Conservation (phyloP, 1,284 basidiomycete species). For the Pterulicium gracile region DNA sequence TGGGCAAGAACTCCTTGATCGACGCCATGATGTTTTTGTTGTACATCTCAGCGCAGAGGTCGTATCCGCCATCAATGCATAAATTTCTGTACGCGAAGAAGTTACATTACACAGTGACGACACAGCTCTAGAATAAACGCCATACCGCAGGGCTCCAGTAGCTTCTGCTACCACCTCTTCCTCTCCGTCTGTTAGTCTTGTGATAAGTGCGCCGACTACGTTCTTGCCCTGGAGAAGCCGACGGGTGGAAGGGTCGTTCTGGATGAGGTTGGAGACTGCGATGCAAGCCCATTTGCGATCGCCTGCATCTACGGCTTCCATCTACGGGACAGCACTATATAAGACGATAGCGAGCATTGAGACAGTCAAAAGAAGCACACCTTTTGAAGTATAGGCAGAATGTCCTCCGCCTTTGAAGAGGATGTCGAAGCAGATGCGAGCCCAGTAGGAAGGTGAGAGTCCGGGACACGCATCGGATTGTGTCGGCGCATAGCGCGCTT, state of each 20-base stretch:
- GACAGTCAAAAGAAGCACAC: conserved; percentile 24
- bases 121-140: conserved; percentile 5
- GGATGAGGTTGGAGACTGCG: conserved; percentile 82
- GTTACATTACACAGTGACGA: conserved; percentile 6
- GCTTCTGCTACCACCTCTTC: conserved; percentile 86
- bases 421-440: conserved; percentile 57
- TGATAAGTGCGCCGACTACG: conserved; percentile 79
- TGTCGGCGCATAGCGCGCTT: conserved; percentile 72
- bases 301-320: conserved; percentile 60
- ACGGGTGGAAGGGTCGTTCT: conserved; percentile 80
- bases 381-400: conserved; percentile 83
- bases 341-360: conserved; percentile 5
- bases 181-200: conserved; percentile 70
- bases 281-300: conserved; percentile 92
- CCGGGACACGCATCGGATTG: conserved; percentile 86
- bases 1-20: conserved; percentile 61
- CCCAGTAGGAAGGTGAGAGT: conserved; percentile 78
- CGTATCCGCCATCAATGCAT: conserved; percentile 88
- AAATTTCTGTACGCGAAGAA: conserved; percentile 52
- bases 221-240: conserved; percentile 85
- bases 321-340: conserved; percentile 27
- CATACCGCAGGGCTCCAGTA: conserved; percentile 71
- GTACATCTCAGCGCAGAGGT: conserved; percentile 93
- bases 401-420: conserved; percentile 65
- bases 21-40: conserved; percentile 86